These are phyloP conservation scores for Globisporangium paroecandrum DNA, from an alignment of 352 stramenopile species.

Conservation along the genomic window DNA sequence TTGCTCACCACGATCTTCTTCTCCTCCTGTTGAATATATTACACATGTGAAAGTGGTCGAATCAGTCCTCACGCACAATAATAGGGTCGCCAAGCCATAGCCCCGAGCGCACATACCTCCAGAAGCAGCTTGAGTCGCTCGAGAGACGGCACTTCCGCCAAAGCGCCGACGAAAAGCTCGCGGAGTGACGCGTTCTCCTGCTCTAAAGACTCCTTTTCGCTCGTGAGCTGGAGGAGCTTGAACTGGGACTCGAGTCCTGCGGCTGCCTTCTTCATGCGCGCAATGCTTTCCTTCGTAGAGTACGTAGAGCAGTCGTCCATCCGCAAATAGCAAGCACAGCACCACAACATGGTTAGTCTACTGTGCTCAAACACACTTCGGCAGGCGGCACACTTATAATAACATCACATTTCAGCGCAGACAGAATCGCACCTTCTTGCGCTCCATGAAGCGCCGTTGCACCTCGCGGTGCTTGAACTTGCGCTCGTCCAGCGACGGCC, in stretches of 20 bases:
- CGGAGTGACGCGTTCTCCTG: constrained; percentile 34
- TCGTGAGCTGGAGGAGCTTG: constrained; percentile 31
- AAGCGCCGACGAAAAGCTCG: constrained; percentile 14
- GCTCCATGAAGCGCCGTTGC: constrained; percentile 49
- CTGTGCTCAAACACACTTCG: not conserved
- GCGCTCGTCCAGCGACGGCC: constrained; percentile 34
- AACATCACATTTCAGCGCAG: not conserved
- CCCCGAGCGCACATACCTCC: constrained; percentile 7
- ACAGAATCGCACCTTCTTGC: constrained; percentile 33
- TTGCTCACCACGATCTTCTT: constrained; percentile 28
- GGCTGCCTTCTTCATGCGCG: constrained; percentile 32
- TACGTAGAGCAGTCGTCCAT: not conserved
- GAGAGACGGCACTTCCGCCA: constrained; percentile 14
- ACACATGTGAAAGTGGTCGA: not conserved
- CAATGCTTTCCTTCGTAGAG: constrained; percentile 22
- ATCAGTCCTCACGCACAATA: not conserved
- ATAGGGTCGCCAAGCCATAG: not conserved
- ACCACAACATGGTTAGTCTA: not conserved
- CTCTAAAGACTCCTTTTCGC: constrained; percentile 31
- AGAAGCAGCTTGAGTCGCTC: constrained; percentile 24
- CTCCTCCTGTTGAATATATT: constrained; percentile 18
- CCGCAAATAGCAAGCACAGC: not conserved
- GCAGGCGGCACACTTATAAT: not conserved
- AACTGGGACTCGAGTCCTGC: constrained; percentile 35
- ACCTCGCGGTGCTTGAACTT: constrained; percentile 51